phyloP scores from a whole-genome alignment of 305 asterid species.

The Ruellia speciosa region DNA sequence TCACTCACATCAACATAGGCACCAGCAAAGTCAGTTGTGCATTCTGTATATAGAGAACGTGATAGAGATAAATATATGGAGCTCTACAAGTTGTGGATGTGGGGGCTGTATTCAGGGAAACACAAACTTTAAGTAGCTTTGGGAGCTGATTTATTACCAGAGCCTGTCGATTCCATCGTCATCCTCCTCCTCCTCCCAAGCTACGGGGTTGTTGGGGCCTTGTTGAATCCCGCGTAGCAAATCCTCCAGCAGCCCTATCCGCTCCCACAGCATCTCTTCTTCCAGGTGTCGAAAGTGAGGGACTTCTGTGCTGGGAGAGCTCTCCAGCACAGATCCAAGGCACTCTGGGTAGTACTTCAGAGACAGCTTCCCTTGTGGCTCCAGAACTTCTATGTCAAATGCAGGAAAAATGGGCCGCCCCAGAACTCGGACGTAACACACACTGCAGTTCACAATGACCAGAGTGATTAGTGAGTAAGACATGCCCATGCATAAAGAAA shows the following conservation, averaged over 20 bases:
- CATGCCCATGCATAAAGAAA: too few relatives aligned
- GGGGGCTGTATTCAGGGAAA: too few relatives aligned
- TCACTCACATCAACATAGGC: too few relatives aligned
- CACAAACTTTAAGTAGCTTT: too few relatives aligned
- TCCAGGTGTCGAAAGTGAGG: conserved; percentile 28
- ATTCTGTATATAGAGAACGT: too few relatives aligned
- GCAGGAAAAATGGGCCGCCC: conserved; percentile 64
- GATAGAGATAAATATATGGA: too few relatives aligned
- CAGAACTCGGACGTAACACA: conserved; percentile 48
- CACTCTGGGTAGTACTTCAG: conserved; percentile 34
- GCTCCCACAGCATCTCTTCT: conserved; percentile 34
- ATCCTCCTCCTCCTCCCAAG: conserved; percentile 24
- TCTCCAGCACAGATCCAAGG: conserved; percentile 27
- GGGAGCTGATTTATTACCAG: conserved; percentile 8
- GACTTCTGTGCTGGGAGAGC: conserved; percentile 19
- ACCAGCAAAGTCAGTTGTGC: too few relatives aligned
- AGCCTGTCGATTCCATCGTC: conserved; percentile 15
- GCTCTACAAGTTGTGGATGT: too few relatives aligned
- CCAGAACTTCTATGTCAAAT: conserved; percentile 35
- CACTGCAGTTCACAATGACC: conserved; percentile 30
- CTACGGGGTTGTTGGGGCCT: conserved; percentile 23
- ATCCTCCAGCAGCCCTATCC: conserved; percentile 31
- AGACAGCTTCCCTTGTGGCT: conserved; percentile 36
- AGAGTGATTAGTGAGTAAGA: background rate
- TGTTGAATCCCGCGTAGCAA: conserved; percentile 31